Percentiles rank a stretch among this genome's conserved stretches.
Evolutionary conservation across 31 red algal genomes (phyloP).

Genomic region (Porphyra umbilicalis): DNA sequence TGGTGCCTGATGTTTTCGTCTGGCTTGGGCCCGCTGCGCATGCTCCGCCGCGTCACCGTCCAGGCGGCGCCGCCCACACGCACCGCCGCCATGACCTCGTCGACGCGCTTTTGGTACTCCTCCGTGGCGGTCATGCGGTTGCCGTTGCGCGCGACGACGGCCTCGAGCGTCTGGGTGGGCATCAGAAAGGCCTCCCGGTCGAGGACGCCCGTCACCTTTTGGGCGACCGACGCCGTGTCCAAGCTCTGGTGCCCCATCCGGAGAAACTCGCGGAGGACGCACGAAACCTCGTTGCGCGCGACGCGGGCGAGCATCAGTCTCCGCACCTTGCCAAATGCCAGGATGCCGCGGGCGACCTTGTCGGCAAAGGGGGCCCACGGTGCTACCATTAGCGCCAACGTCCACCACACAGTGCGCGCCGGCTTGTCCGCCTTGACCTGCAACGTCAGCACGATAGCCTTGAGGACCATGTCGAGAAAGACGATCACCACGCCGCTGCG

Average conservation of each 20-base stretch:
- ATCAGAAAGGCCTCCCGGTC: background rate
- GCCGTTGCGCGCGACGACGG: background rate
- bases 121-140: background rate
- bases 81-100: background rate
- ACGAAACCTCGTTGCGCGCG: constrained; percentile 21
- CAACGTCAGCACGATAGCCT: constrained; percentile 7
- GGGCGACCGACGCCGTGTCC: background rate
- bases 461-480: constrained; percentile 5
- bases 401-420: constrained; percentile 3
- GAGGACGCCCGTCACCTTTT: background rate
- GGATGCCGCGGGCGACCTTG: constrained; percentile 13
- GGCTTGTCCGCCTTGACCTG: background rate
- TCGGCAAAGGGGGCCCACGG: constrained; percentile 34
- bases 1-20: background rate
- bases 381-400: constrained; percentile 17
- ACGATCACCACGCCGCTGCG: constrained; percentile 11
- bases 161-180: background rate
- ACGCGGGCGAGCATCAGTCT: constrained; percentile 11
- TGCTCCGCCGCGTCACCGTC: background rate
- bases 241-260: constrained; percentile 29
- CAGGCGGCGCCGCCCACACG: background rate
- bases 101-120: background rate
- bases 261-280: constrained; percentile 28
- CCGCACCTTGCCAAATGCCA: constrained; percentile 5
- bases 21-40: no score